Base-by-base conservation (phyloP, 305 asterid species). In the Solanum hybrid region DNA sequence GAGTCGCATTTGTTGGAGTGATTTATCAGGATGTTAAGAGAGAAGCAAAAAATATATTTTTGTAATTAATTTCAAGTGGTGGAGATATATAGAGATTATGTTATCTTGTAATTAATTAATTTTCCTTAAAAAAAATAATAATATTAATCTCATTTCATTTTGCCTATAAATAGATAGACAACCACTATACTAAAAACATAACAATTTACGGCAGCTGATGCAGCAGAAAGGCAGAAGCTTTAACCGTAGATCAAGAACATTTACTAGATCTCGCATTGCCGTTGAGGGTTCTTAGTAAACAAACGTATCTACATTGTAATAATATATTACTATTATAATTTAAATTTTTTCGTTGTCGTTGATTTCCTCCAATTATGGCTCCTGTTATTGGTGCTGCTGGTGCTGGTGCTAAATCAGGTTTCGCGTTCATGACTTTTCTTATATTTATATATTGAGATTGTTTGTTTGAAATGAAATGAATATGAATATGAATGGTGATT, bases 191-290 rank as follows among this genome's bases (percentile, higher is more conserved):
- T 7, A 42, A 81, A 42, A 42, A 7, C 87, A 84, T 84, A 84
- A 46, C 73, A 84, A 17, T 84, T 17, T 17, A 29, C 40, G 22
- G 6, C 8, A 88, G 91, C 92, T 72, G 90, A 97, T 97, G 99
- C 96, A 95, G 81, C 99, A 95, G 91, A 97, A 92, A 91, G 99
- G 99, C n/a, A 93, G 91, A 90, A 89, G 91, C 42, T 7, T 79
- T 71, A 93, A 96, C 92, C 94, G 96, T 90, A 95, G 98, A 94
- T 96, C 97, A 89, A 94, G 98, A 93, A 91, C 95, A 31, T 97
- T 95, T 92, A 94, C 99, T 60, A 94, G 99, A 94, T 94, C 98
- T 88, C 98, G 98, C 90, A 92, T 93, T 90, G 99, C 99, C 86
- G 88, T 97, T 87, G 97, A 97, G 94, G 98, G 99, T 89, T 91